Evolutionary conservation across 2,329 filamentous ascomycete genomes (phyloP), one percentile per base, ranked within the genome.

Genomic region (Allantophomopsis cytisporea): DNA sequence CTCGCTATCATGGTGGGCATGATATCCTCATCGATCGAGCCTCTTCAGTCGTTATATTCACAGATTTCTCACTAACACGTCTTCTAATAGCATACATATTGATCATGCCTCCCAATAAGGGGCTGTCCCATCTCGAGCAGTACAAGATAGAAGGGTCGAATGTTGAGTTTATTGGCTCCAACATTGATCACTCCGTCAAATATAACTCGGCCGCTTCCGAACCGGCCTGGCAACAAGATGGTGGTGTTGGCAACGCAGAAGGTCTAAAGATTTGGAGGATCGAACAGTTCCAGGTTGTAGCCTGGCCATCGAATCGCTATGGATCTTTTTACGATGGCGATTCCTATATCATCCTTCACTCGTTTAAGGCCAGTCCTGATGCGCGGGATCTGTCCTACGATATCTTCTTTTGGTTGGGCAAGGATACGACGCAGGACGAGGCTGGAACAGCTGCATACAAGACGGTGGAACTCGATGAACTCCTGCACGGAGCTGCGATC

Each of bases 61-160:
- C 18, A 20, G 4, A 20, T 4, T 20, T 20, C 18, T 20, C 18
- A 7, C 18, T 20, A 20, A 20, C 18, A 20, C 18, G 18, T 20
- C 18, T 4, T 7, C 4, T 7, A 20, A 20, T 20, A 20, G 18
- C 4, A 20, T 20, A 20, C 18, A 4, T 20, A 20, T 20, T 20
- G 18, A 61, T 49, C 18, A 81, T 81, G 76, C 58, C 74, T 36
- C 76, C 76, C 5, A 63, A 74, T 50, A 59, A 74, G 51, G 76
- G 75, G 34, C 62, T 80, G 32, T 69, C 80, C 7, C 76, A 80
- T 50, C 63, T 59, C 18, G 72, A 74, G 50, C 67, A 80, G 52
- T 80, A 80, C 52, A 72, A 82, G 54, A 71, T 80, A 60, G 71
- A 76, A 49, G 74, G 80, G 54, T 77, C 71, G 60, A 82, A 82